phyloP scores from a whole-genome alignment of 805 yeast genomes.

The Metschnikowia shivogae region DNA sequence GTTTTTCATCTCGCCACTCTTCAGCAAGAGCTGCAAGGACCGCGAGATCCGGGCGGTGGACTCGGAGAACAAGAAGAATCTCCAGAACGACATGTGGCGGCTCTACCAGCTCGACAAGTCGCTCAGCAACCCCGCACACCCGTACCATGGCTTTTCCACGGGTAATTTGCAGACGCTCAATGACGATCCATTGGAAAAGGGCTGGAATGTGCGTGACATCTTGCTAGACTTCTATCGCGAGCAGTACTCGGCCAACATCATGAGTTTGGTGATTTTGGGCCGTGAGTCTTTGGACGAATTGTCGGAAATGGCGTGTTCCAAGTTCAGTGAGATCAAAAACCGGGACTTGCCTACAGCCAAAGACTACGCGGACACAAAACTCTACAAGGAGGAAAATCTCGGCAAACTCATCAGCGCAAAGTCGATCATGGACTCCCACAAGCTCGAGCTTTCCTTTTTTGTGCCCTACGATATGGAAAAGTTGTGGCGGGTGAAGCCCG shows the following conservation, averaged over 20 bases:
- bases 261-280: conserved; percentile 84
- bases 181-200: conserved; percentile 53
- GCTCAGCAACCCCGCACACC: conserved; percentile 70
- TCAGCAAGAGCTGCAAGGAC: conserved; percentile 70
- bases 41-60: conserved; percentile 94
- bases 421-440: conserved; percentile 78
- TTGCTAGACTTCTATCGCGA: conserved; percentile 67
- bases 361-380: conserved; percentile 40
- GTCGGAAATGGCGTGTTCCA: conserved; percentile 63
- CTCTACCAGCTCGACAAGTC: conserved; percentile 78
- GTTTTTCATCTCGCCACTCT: conserved; percentile 83
- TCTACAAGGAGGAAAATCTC: conserved; percentile 48
- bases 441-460: conserved; percentile 61
- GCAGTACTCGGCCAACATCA: conserved; percentile 79
- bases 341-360: conserved; percentile 38
- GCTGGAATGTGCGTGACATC: conserved; percentile 75
- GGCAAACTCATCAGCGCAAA: conserved; percentile 58
- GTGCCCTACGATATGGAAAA: conserved; percentile 68
- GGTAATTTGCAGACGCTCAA: conserved; percentile 80
- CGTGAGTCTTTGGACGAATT: conserved; percentile 72
- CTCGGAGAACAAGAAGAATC: conserved; percentile 90
- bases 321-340: conserved; percentile 62
- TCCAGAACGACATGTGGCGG: conserved; percentile 89
- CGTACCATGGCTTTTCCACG: conserved; percentile 83
- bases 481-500: conserved; percentile 65